phyloP scores from a whole-genome alignment of 495 filamentous ascomycete genomes.

The Astrocystis sublimbata region DNA sequence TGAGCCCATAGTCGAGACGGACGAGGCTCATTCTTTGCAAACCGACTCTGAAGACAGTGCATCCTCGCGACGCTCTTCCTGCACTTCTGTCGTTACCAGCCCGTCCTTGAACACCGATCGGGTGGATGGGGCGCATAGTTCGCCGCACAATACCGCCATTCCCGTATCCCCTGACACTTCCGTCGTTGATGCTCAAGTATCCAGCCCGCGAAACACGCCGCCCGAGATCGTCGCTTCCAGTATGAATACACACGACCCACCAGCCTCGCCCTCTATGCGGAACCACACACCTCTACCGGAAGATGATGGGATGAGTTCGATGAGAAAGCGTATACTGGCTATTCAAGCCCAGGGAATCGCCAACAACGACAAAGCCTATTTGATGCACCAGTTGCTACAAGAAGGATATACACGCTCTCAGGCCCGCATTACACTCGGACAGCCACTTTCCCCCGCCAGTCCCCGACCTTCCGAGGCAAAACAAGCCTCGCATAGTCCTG shows the following conservation, averaged over 20 bases:
- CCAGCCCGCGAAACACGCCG: background rate
- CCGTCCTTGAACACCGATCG: constrained; percentile 13
- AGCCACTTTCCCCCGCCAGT: constrained; percentile 34
- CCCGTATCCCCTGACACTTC: constrained; percentile 5
- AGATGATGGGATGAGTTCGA: constrained; percentile 84
- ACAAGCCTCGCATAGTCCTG: constrained; percentile 23
- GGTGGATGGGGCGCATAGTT: background rate
- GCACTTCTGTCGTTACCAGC: constrained; percentile 28
- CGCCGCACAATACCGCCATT: background rate
- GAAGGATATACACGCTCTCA: constrained; percentile 65
- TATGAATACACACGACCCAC: constrained; percentile 9
- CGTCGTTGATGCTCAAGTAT: constrained; percentile 13
- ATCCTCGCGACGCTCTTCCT: constrained; percentile 24
- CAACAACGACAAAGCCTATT: constrained; percentile 73
- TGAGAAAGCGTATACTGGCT: constrained; percentile 74
- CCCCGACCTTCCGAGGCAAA: constrained; percentile 28
- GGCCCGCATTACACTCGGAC: constrained; percentile 39
- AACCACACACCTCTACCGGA: constrained; percentile 60
- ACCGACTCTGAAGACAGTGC: constrained; percentile 24
- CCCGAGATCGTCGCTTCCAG: background rate
- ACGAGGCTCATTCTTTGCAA: constrained; percentile 26
- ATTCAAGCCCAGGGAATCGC: constrained; percentile 67
- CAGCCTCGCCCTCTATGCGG: constrained; percentile 9
- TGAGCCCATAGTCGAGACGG: constrained; percentile 33
- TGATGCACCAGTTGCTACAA: constrained; percentile 82